Base-by-base conservation (phyloP, 163 green algal genomes). In the Chlamydomonas reinhardtii region DNA sequence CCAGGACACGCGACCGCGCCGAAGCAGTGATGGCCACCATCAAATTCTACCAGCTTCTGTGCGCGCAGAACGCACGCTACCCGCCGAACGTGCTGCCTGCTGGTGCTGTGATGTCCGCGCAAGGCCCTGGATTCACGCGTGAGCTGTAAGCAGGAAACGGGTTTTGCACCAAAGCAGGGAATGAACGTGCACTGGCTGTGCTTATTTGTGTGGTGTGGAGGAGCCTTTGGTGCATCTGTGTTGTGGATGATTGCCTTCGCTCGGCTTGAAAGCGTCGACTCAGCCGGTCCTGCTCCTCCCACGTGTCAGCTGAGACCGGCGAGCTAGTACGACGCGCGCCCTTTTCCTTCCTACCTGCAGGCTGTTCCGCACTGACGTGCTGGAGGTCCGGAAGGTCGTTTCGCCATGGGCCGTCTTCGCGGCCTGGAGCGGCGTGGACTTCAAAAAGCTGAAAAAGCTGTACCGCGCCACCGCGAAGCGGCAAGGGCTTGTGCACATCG, bases 41-140 rank as follows among this genome's bases (percentile, higher is more conserved):
- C 76, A 76, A 76, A 39, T 82, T 83, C 61, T 83, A 83, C 25
- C 76, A 83, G 62, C 76, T 83, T 9, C 74, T 81, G 31, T 22
- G 56, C 19, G 75, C 75, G 24, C 75, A 82, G 34, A 8, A 43
- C 9, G 27, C 54, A 32, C 61, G 19, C 56, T 82, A 82, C 32
- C 75, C 75, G 37, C 20, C 16, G 34, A 20, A 73, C 59, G 75
- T 82, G 54, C 75, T 82, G 56, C 75, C 52, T 12, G 75, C 75
- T 73, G 75, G 75, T 32, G 32, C 35, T 8, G 62, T 72, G 59
- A 11, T 39, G 32, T 19, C 9, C 8, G 32, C 54, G 61, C 32
- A 56, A 12, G 56, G 37, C 32, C 31, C 19, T 2, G 74, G 32
- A 0, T 81, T 81, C 74, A 59, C 54, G 74, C 54, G 74, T 8